Base-by-base conservation (phyloP, 2,329 filamentous ascomycete species). In the Botrytis cinerea region DNA sequence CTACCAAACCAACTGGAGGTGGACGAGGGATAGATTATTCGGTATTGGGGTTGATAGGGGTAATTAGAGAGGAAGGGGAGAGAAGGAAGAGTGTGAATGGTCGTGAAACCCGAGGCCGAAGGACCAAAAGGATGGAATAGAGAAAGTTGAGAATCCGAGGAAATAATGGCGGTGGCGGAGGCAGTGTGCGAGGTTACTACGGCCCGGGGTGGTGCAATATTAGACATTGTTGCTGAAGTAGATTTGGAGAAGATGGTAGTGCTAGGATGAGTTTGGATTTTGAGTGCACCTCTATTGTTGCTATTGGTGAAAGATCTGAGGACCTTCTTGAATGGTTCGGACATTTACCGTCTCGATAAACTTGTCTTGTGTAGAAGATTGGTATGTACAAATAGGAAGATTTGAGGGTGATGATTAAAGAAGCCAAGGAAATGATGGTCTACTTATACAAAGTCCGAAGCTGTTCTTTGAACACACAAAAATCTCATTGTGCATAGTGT, bases 1-100 rank as follows among this genome's bases (percentile, higher is more conserved):
- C 83, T 28, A 81, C 73, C n/a, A 81, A 76, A 14, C 84, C 84
- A 6, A 73, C 51, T 0, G 81, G 81, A 8, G 82, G 78, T n/a
- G 81, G 82, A 35, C 82, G 80, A 0, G 83, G 82, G 4, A 78
- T 67, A 9, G 66, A 59, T 40, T 62, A 46, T 51, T 54, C 43
- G 32, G 22, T 1, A 20, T 18, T 22, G 25, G 35, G 20, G 2
- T 66, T 62, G 14, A 70, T 61, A 8, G 70, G 28, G 7, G 68
- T 22, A 18, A 43, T 72, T 48, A 82, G 81, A 64, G 79, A 79
- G 25, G 79, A 80, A 1, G 83, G 83, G 83, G 14, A 84, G 77
- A 0, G 78, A 59, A 7, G 72, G 57, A 25, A 78, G 76, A 25
- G 74, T 73, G 77, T 83, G 81, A 51, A 83, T 79, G 28, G 79